Conservation (phyloP, 2,329 filamentous ascomycete genomes). For the Calonectria pauciramosa region DNA sequence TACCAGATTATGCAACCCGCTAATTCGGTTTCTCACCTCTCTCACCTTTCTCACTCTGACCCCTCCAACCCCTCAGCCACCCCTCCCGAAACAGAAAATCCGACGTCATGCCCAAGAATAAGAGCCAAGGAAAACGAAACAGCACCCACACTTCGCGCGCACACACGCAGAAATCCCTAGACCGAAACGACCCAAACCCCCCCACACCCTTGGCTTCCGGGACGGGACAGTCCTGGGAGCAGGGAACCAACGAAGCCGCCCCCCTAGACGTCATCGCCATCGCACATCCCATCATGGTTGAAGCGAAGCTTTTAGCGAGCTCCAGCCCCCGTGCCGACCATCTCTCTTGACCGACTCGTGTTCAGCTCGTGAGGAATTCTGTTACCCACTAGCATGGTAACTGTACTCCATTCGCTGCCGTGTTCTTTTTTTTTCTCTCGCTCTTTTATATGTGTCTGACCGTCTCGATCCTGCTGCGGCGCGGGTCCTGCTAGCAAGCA, state of each 20-base stretch:
- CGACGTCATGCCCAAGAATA: slow-evolving; percentile 22
- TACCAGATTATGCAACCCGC: slow-evolving; percentile 16
- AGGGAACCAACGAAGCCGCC: slow-evolving; percentile 6
- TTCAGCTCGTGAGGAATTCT: background rate
- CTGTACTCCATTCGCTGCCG: background rate
- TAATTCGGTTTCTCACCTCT: background rate
- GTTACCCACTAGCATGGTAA: slow-evolving; percentile 4
- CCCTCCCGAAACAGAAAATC: slow-evolving; percentile 15
- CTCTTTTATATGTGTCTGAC: background rate
- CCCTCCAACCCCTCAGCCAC: slow-evolving; percentile 12
- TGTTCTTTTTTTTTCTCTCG: background rate
- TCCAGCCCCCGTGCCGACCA: background rate
- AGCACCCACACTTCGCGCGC: slow-evolving; percentile 1
- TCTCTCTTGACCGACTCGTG: slow-evolving; percentile 4
- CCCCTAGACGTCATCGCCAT: slow-evolving; percentile 6
- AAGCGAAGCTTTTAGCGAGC: slow-evolving; percentile 2
- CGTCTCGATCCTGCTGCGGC: background rate
- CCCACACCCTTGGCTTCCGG: slow-evolving; percentile 9
- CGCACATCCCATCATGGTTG: background rate
- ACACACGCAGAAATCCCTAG: slow-evolving; percentile 3
- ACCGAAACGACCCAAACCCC: slow-evolving; percentile 1
- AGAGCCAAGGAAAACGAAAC: slow-evolving; percentile 11
- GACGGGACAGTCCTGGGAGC: background rate
- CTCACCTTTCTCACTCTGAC: slow-evolving; percentile 2
- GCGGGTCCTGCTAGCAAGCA: background rate